phyloP scores from a whole-genome alignment of 352 stramenopile genomes.

The Phytophthora megakarya region DNA sequence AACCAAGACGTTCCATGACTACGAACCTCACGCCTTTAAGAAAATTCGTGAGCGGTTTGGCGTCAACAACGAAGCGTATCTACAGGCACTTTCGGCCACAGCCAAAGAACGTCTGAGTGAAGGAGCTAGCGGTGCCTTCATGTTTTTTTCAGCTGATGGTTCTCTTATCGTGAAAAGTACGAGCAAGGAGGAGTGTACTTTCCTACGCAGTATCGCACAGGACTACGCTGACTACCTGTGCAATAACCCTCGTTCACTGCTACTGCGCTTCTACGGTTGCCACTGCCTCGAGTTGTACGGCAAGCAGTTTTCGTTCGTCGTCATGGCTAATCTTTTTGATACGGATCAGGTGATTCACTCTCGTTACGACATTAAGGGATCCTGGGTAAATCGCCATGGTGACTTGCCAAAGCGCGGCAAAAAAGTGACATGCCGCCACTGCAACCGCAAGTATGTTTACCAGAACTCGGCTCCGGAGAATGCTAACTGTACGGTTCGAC shows the following conservation, averaged over 20 bases:
- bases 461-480: slow-evolving; percentile 70
- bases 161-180: slow-evolving; percentile 93
- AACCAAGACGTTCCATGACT: slow-evolving; percentile 90
- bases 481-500: slow-evolving; percentile 70
- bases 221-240: slow-evolving; percentile 89
- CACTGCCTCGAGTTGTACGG: slow-evolving; percentile 91
- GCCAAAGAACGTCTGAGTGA: slow-evolving; percentile 89
- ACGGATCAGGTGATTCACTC: slow-evolving; percentile 88
- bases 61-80: slow-evolving; percentile 85
- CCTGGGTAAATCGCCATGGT: slow-evolving; percentile 87
- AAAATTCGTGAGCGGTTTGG: slow-evolving; percentile 88
- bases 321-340: slow-evolving; percentile 94
- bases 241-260: slow-evolving; percentile 79
- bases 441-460: slow-evolving; percentile 86
- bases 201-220: slow-evolving; percentile 86
- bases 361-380: slow-evolving; percentile 92
- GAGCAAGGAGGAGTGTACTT: slow-evolving; percentile 85
- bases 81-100: slow-evolving; percentile 82
- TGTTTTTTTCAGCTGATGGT: slow-evolving; percentile 91
- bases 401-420: slow-evolving; percentile 85
- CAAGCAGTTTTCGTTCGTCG: slow-evolving; percentile 92
- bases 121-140: slow-evolving; percentile 89
- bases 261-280: slow-evolving; percentile 92
- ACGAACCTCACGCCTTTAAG: slow-evolving; percentile 87
- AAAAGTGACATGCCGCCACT: slow-evolving; percentile 89